Base-by-base conservation (phyloP, 1,284 basidiomycete species). In the Tilletia indica region DNA sequence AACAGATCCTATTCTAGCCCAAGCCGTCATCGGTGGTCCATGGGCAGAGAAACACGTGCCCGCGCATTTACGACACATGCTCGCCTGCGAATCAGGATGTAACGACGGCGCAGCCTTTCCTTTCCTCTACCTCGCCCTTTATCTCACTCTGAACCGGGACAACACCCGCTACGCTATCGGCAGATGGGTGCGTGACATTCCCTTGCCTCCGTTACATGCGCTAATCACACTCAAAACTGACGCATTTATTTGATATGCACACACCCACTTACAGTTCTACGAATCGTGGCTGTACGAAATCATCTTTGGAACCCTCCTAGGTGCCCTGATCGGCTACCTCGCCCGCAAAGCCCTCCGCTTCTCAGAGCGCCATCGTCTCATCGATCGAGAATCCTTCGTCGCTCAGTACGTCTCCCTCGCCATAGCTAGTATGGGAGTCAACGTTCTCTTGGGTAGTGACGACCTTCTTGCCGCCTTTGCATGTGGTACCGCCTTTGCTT, bases 11-110 rank as follows among this genome's bases (percentile, higher is more conserved):
- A 87, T 86, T 73, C 81, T 87, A 74, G 86, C 87, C 0, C 87
- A 87, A 69, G 86, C 86, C 36, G 85, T 99, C 70, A 91, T 99
- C 14, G 96, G 97, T 82, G 96, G 97, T 69, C 96, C 94, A 85
- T 99, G 96, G 86, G 96, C 96, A 2, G 93, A 99, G 85, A 97
- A 97, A 83, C 96, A 99, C 80, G 96, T 99, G 19, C 96, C 96
- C 0, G 91, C 93, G 0, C 97, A 99, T 84, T 88, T 99, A 66
- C 90, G 95, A 49, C 93, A 98, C 85, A 88, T 97, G 70, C 86
- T 97, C n/a, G 89, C 92, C 2, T 94, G 93, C 1, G 95, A 98
- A 85, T 93, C 92, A 5, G 94, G 94, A 0, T 89, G 91, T 34
- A 97, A 97, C 84, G 80, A 82, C 66, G 83, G 83, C 39, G 83